Percentiles rank a stretch among this genome's conserved stretches.
Evolutionary conservation across 225 moss, liverwort and hornwort species (phyloP).

Genomic region (Sphagnum tenellum): DNA sequence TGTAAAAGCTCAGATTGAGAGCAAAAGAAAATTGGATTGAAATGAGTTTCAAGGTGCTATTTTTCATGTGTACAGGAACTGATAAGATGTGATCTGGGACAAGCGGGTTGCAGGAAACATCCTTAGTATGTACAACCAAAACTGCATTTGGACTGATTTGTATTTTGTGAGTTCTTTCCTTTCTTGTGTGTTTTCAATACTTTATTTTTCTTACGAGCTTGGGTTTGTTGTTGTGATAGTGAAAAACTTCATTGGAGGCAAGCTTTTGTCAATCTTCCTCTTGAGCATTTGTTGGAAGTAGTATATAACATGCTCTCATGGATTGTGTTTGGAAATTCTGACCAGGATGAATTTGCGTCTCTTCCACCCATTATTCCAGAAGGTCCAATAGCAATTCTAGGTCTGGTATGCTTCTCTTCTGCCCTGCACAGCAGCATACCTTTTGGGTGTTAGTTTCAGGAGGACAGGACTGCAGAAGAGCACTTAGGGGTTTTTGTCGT

Average conservation of each 20-base stretch:
- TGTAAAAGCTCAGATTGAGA: too few species aligned
- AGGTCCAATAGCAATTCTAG: conserved; percentile 68
- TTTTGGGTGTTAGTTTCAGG: neutral
- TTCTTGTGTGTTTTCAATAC: neutral
- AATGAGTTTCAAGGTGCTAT: too few species aligned
- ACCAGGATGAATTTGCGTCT: conserved; percentile 68
- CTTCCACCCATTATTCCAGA: conserved; percentile 61
- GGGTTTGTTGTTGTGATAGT: too few species aligned
- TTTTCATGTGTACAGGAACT: too few species aligned
- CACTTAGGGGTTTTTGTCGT: neutral
- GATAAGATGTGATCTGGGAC: conserved; percentile 3
- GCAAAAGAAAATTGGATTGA: too few species aligned
- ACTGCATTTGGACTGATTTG: conserved; percentile 31
- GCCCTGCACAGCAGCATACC: too few species aligned
- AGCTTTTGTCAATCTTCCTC: too few species aligned
- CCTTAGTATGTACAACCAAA: conserved; percentile 33
- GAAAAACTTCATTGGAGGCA: too few species aligned
- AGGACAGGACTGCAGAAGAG: too few species aligned
- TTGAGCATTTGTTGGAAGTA: neutral
- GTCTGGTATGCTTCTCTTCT: conserved; percentile 33
- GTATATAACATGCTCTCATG: neutral
- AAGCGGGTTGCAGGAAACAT: conserved; percentile 30
- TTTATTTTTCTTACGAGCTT: too few species aligned
- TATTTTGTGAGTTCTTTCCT: conserved; percentile 33
- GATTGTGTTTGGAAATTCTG: neutral